A percentile compares a stretch with the other conserved stretches of the same genome.
Evolutionary conservation across 306 rosid species (phyloP).

Genomic region (Leucaena leucocephala): DNA sequence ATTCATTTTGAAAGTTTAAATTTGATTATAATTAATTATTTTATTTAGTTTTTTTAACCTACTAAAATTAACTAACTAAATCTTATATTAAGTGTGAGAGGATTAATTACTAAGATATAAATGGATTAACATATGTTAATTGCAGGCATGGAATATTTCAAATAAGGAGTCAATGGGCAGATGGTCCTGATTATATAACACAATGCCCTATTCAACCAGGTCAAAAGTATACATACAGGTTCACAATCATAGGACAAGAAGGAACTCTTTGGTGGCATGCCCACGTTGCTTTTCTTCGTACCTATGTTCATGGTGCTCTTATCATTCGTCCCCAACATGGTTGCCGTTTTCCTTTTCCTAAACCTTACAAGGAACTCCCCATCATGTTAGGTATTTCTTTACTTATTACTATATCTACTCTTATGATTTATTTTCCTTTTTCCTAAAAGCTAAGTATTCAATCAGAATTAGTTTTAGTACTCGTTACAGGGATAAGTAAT

Average conservation of each 20-base stretch:
- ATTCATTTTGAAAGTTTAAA: too few species aligned
- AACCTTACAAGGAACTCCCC: constrained; percentile 54
- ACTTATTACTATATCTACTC: too few species aligned
- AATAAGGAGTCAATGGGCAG: constrained; percentile 62
- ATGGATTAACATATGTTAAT: not conserved
- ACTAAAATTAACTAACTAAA: too few species aligned
- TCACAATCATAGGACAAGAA: constrained; percentile 61
- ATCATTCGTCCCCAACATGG: constrained; percentile 50
- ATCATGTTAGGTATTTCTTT: constrained; percentile 50
- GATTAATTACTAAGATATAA: too few species aligned
- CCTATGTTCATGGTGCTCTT: constrained; percentile 68
- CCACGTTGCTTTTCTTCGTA: constrained; percentile 59
- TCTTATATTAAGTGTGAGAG: too few species aligned
- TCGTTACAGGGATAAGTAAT: too few species aligned
- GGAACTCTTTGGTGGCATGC: constrained; percentile 93
- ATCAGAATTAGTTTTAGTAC: too few species aligned
- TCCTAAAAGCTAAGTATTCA: too few species aligned
- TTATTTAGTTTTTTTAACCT: too few species aligned
- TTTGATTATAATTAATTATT: too few species aligned
- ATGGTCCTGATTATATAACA: constrained; percentile 68
- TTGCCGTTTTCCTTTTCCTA: constrained; percentile 42
- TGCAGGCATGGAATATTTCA: constrained; percentile 79
- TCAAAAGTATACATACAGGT: constrained; percentile 50
- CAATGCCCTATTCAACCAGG: constrained; percentile 68
- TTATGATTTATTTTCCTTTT: too few species aligned